Base-by-base conservation (phyloP, 345 rosid genomes). In the Rhizophora mangle region DNA sequence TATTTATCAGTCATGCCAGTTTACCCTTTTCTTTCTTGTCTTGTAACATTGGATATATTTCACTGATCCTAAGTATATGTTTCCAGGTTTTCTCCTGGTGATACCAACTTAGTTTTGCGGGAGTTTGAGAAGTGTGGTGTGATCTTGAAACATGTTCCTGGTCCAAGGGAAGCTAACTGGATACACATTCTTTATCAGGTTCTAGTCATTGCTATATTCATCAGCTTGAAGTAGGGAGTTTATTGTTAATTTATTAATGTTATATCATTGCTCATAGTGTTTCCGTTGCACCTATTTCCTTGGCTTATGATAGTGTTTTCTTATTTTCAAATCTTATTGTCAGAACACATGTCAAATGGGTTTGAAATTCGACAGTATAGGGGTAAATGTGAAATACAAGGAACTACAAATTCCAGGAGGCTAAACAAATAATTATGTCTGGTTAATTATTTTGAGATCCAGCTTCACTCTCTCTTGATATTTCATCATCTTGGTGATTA, bases 111-210 rank as follows among this genome's bases (percentile, higher is more conserved):
- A 67, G 94, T 95, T 66, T 79, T 92, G 68, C 78, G 99, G 61
- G 99, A 92, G 81, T 92, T 95, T 80, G 98, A 95, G 70, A 95
- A 95, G 76, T 88, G 90, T 52, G 97, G 97, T 55, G 83, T 89
- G 79, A 85, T 92, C 74, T 75, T 95, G 84, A 95, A 87, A 75
- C 98, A 95, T 87, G 82, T 90, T 80, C 91, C 94, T 55, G 99
- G 99, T 62, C 98, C 97, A 67, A 85, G 94, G 75, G 87, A 89
- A 71, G 96, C 99, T 55, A 95, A 95, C 87, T 92, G 98, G 98
- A 90, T 92, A 89, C 89, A 92, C 84, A 89, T 95, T 72, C 92
- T 90, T 9, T 95, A 88, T 79, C 90, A 80, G 98, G 99, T 94
- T 74, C 68, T 61, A 73, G 67, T 70, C 70, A 63, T 77, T 68